phyloP scores from a whole-genome alignment of 1,284 basidiomycete genomes.

The Phlebopus sp. region DNA sequence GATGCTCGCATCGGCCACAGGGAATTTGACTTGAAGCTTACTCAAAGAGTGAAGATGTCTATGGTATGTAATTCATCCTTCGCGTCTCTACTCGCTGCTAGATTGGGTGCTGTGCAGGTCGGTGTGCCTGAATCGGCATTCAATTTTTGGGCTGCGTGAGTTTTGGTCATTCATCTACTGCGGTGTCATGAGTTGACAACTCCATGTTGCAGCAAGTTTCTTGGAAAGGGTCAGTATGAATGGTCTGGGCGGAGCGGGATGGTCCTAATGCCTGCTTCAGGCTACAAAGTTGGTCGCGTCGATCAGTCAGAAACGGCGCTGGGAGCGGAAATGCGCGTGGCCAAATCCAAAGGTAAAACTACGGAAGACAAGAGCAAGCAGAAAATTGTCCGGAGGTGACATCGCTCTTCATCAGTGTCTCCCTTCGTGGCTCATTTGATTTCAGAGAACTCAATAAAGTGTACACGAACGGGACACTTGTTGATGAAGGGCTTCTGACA shows the following conservation, averaged over 20 bases:
- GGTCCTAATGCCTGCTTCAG: constrained; percentile 35
- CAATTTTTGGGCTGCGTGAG: constrained; percentile 88
- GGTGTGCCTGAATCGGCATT: constrained; percentile 96
- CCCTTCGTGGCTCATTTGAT: constrained; percentile 2
- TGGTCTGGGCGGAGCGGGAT: not conserved
- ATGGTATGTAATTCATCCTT: constrained; percentile 60
- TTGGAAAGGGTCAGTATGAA: constrained; percentile 62
- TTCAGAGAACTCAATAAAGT: constrained; percentile 90
- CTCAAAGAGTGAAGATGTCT: constrained; percentile 94
- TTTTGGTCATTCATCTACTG: constrained; percentile 17
- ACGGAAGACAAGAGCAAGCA: constrained; percentile 52
- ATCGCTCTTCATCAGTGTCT: constrained; percentile 6
- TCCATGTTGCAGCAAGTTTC: constrained; percentile 59
- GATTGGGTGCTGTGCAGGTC: constrained; percentile 49
- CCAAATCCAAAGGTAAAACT: constrained; percentile 65
- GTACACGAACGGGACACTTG: constrained; percentile 94
- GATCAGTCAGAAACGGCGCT: constrained; percentile 95
- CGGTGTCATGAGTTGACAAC: not conserved
- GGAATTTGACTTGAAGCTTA: constrained; percentile 91
- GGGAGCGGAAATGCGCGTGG: constrained; percentile 78
- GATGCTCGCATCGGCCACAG: constrained; percentile 89
- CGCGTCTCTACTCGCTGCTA: constrained; percentile 2
- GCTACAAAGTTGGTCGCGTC: constrained; percentile 96
- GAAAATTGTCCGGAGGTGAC: constrained; percentile 77
- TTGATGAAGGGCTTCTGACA: constrained; percentile 85